Evolutionary conservation across 768 basidiomycete genomes (phyloP).

Genomic region (Tylopilus intermedius): DNA sequence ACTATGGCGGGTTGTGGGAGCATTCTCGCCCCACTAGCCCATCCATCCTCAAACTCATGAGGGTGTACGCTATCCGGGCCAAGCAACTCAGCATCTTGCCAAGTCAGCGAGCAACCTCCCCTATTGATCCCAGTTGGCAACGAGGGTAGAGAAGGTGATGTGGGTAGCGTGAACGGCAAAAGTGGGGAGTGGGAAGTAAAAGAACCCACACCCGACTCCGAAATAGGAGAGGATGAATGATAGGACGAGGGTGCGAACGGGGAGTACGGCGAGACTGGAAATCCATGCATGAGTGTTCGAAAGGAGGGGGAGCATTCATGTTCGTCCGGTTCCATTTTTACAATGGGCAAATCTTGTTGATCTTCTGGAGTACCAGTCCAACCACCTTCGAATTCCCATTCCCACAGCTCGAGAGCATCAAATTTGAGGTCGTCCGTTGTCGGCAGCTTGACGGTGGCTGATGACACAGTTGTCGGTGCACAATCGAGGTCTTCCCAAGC

Average conservation of each 20-base stretch:
- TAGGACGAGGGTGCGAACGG: constrained; percentile 17
- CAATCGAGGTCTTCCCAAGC: constrained; percentile 65
- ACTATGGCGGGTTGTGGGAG: constrained; percentile 6
- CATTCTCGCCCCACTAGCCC: constrained; percentile 22
- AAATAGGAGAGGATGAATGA: constrained; percentile 18
- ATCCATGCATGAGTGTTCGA: constrained; percentile 2
- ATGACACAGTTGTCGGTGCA: constrained; percentile 21
- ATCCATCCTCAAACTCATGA: constrained; percentile 38
- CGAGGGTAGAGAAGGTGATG: constrained; percentile 9
- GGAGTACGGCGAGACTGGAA: constrained; percentile 18
- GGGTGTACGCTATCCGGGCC: constrained; percentile 42
- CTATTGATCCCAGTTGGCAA: constrained; percentile 5
- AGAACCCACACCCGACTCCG: constrained; percentile 15
- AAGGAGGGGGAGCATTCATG: constrained; percentile 23
- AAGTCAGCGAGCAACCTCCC: constrained; percentile 27
- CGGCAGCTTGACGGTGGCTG: constrained; percentile 29
- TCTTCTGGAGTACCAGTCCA: constrained; percentile 19
- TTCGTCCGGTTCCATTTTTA: constrained; percentile 42
- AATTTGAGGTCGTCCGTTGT: constrained; percentile 38
- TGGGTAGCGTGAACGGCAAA: constrained; percentile 11
- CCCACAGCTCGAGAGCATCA: constrained; percentile 38
- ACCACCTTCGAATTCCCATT: constrained; percentile 32
- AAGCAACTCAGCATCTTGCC: constrained; percentile 43
- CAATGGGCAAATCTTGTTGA: constrained; percentile 22
- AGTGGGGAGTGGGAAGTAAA: constrained; percentile 11